Evolutionary conservation across 257 asterid species (phyloP).

Genomic region (Nicotiana paniculata): DNA sequence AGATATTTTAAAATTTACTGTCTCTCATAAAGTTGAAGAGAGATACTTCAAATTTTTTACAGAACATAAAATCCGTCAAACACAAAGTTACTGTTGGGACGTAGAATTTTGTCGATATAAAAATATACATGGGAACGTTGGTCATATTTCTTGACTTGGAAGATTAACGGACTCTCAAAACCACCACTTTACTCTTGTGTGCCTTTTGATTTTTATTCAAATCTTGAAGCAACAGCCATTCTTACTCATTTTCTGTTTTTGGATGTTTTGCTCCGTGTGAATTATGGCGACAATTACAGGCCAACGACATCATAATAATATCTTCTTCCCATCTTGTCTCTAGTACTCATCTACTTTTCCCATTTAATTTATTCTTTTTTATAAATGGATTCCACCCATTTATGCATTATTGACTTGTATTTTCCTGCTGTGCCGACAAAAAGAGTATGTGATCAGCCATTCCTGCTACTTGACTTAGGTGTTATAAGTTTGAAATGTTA

Average conservation of each 20-base stretch:
- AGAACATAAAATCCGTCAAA: no score
- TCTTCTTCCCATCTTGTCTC: not conserved
- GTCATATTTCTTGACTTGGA: conserved; percentile 30
- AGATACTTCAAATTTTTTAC: no score
- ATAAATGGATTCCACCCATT: not conserved
- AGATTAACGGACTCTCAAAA: conserved; percentile 5
- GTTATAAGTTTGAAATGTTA: no score
- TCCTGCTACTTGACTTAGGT: no score
- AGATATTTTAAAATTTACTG: no score
- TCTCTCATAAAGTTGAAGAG: no score
- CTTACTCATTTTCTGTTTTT: not conserved
- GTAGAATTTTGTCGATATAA: no score
- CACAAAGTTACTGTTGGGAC: no score
- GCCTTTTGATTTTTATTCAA: conserved; percentile 10
- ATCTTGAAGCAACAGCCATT: conserved; percentile 26
- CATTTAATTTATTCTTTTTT: not conserved
- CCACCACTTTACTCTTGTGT: not conserved
- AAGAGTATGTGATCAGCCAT: no score
- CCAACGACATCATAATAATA: not conserved
- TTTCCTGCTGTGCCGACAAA: no score
- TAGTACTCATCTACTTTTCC: not conserved
- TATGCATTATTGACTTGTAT: no score
- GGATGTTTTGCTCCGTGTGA: not conserved
- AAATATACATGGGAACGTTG: not conserved
- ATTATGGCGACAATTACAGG: not conserved